Percentiles rank a stretch among this genome's conserved stretches.
phyloP scores from a whole-genome alignment of 306 rosid genomes.

The Medicago arabica region DNA sequence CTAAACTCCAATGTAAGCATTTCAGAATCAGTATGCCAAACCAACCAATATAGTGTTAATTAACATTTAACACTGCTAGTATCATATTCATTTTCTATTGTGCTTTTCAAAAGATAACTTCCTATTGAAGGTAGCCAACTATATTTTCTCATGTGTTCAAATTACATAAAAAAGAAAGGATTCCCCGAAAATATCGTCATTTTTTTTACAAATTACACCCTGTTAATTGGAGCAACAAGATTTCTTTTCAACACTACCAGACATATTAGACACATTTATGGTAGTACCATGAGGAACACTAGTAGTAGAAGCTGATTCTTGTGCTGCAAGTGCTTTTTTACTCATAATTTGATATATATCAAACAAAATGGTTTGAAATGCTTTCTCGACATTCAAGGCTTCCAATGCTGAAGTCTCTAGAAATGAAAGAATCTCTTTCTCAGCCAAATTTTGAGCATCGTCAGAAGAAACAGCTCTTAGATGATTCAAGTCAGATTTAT shows the following conservation, averaged over 20 bases:
- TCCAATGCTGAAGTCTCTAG: slow-evolving; percentile 81
- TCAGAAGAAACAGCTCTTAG: slow-evolving; percentile 61
- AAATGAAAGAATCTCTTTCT: slow-evolving; percentile 62
- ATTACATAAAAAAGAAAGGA: background rate
- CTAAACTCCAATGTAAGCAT: background rate
- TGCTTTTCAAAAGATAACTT: slow-evolving; percentile 19
- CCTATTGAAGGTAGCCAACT: slow-evolving; percentile 31
- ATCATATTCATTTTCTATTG: slow-evolving; percentile 21
- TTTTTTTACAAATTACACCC: slow-evolving; percentile 24
- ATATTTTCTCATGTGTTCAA: slow-evolving; percentile 15
- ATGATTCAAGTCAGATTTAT: slow-evolving; percentile 68
- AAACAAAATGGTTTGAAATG: slow-evolving; percentile 72
- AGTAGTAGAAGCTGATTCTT: slow-evolving; percentile 55
- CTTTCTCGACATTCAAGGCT: slow-evolving; percentile 71
- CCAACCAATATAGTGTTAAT: background rate
- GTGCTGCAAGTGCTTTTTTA: slow-evolving; percentile 80
- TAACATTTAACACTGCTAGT: background rate
- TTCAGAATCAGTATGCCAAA: slow-evolving; percentile 1
- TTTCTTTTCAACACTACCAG: slow-evolving; percentile 50
- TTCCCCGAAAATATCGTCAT: slow-evolving; percentile 20
- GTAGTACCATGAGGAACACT: slow-evolving; percentile 70
- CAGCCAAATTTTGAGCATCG: slow-evolving; percentile 70
- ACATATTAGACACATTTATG: slow-evolving; percentile 59
- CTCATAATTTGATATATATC: slow-evolving; percentile 72
- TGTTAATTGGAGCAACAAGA: slow-evolving; percentile 67